These are phyloP conservation scores for Chlorella sp. DNA, from an alignment of 139 green algal species.

Conservation along the genomic window DNA sequence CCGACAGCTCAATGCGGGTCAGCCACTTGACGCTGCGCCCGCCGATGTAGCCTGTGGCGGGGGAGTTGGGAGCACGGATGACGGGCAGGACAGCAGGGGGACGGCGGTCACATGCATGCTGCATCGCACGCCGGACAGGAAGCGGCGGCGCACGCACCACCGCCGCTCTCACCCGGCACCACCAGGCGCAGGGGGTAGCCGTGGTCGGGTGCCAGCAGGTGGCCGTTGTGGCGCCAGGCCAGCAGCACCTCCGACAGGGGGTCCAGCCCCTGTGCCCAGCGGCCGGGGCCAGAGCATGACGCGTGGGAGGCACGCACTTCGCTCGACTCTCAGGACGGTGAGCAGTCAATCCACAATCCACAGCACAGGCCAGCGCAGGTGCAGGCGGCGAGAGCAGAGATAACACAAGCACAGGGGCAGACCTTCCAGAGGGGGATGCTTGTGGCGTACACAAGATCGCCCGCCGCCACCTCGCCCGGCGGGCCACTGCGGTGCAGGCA, in stretches of 20 bases:
- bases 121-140: neutral
- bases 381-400: too few relatives aligned
- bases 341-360: too few relatives aligned
- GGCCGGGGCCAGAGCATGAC: too few relatives aligned
- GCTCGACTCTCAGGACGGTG: too few relatives aligned
- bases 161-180: neutral
- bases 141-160: neutral
- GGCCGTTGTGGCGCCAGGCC: neutral
- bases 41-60: conserved; percentile 7
- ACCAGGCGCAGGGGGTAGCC: neutral
- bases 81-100: neutral
- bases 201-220: neutral
- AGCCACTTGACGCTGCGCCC: conserved; percentile 11
- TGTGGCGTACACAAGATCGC: neutral
- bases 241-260: neutral
- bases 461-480: neutral
- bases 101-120: neutral
- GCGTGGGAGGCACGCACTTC: too few relatives aligned
- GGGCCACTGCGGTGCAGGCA: too few relatives aligned
- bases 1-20: conserved; percentile 2
- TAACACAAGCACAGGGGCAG: neutral
- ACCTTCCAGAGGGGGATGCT: neutral
- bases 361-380: neutral
- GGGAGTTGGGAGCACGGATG: neutral
- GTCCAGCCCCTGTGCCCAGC: neutral